These are phyloP conservation scores for Blastomyces percursus DNA, from an alignment of 2,329 filamentous ascomycete species.

Conservation along the genomic window DNA sequence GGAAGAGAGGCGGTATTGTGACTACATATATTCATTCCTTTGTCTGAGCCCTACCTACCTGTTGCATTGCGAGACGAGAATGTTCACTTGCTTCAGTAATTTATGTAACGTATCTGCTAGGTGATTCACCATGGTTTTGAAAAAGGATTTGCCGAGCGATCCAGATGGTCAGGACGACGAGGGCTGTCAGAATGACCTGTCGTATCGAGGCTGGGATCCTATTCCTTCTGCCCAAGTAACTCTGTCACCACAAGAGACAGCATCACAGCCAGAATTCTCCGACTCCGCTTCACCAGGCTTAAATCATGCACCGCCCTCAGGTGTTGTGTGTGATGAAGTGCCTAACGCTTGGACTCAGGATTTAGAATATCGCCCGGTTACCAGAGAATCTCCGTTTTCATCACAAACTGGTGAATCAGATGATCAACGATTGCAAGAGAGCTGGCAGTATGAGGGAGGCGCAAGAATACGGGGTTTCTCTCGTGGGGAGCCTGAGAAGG, in stretches of 20 bases:
- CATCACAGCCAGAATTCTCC: not conserved
- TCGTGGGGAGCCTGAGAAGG: not conserved
- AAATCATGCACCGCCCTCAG: not conserved
- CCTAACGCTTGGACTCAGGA: not conserved
- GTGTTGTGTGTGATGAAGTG: not conserved
- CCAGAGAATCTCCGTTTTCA: too few species aligned
- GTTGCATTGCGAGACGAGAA: not conserved
- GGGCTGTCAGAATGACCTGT: not conserved
- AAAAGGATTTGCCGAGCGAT: not conserved
- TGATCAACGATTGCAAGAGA: not conserved
- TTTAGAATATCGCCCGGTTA: not conserved
- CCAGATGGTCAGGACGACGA: not conserved
- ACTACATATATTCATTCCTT: not conserved
- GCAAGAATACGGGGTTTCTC: not conserved
- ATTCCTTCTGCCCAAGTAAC: not conserved
- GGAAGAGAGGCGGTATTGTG: not conserved
- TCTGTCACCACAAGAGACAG: not conserved
- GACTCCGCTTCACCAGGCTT: not conserved
- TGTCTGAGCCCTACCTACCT: not conserved
- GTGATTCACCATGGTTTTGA: constrained; percentile 1
- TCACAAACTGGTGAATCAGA: not conserved
- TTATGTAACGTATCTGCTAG: not conserved
- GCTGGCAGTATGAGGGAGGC: not conserved
- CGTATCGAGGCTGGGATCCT: not conserved
- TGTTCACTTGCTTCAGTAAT: not conserved